Evolutionary conservation across 768 basidiomycete genomes (phyloP).

Genomic region (Podaxis sp.): DNA sequence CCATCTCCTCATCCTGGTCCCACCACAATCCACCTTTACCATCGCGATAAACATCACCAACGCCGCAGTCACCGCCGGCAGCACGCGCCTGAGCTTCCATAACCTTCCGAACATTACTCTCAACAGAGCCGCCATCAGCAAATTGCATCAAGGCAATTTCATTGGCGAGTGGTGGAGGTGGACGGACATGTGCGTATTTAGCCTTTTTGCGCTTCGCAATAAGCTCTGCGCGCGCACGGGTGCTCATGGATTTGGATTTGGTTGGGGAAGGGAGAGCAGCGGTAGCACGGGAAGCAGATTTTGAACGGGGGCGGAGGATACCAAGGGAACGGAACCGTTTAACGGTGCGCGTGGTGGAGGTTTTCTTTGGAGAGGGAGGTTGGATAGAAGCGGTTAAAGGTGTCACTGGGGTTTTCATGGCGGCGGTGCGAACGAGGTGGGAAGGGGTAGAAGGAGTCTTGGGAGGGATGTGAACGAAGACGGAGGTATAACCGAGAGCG

Average conservation of each 20-base stretch:
- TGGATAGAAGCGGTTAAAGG: slow-evolving; percentile 18
- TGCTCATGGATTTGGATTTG: slow-evolving; percentile 12
- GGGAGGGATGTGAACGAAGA: slow-evolving; percentile 57
- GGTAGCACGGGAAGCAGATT: slow-evolving; percentile 5
- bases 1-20: slow-evolving; percentile 72
- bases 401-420: slow-evolving; percentile 11
- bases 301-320: slow-evolving; percentile 13
- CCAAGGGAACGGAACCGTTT: slow-evolving; percentile 19
- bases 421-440: slow-evolving; percentile 26
- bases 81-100: slow-evolving; percentile 58
- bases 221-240: slow-evolving; percentile 13
- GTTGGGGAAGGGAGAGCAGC: slow-evolving; percentile 21
- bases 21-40: slow-evolving; percentile 65
- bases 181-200: slow-evolving; percentile 41
- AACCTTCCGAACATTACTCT: slow-evolving; percentile 51
- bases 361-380: slow-evolving; percentile 20
- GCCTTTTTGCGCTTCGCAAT: slow-evolving; percentile 53
- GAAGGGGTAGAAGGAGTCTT: slow-evolving; percentile 48
- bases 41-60: slow-evolving; percentile 59
- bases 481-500: slow-evolving; percentile 61
- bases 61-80: slow-evolving; percentile 31
- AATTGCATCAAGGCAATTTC: slow-evolving; percentile 75
- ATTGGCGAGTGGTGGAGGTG: slow-evolving; percentile 56
- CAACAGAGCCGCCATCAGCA: slow-evolving; percentile 59
- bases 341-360: slow-evolving; percentile 13